Conservation (phyloP, 2,329 filamentous ascomycete species). For the Sarocladium brachiariae region DNA sequence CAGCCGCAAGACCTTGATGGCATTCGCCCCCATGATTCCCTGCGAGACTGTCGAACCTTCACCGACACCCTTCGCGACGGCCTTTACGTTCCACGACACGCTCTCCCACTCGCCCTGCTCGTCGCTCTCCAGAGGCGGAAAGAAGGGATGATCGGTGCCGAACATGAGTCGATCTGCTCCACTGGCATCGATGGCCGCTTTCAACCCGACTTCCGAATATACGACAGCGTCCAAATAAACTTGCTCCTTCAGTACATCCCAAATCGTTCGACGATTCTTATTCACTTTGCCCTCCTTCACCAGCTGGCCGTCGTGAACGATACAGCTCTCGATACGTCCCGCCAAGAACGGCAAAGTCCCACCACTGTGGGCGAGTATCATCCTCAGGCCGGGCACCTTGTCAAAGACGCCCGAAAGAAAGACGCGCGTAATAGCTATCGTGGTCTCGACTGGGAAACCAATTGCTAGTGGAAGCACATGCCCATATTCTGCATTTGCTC, state of each 20-base stretch:
- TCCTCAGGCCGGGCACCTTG: slow-evolving; percentile 57
- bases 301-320: slow-evolving; percentile 73
- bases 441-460: slow-evolving; percentile 88
- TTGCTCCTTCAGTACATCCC: slow-evolving; percentile 59
- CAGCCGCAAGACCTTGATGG: slow-evolving; percentile 41
- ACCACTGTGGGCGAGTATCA: slow-evolving; percentile 82
- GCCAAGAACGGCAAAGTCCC: slow-evolving; percentile 85
- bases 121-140: slow-evolving; percentile 62
- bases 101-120: slow-evolving; percentile 63
- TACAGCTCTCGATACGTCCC: slow-evolving; percentile 80
- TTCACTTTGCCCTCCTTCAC: slow-evolving; percentile 53
- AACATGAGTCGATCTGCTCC: slow-evolving; percentile 69
- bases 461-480: slow-evolving; percentile 81
- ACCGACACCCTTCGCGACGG: slow-evolving; percentile 46
- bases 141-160: slow-evolving; percentile 79
- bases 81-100: slow-evolving; percentile 45
- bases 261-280: slow-evolving; percentile 41
- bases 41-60: slow-evolving; percentile 36
- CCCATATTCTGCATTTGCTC: slow-evolving; percentile 63
- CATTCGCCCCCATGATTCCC: slow-evolving; percentile 55
- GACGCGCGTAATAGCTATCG: slow-evolving; percentile 83
- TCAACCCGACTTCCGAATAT: slow-evolving; percentile 67
- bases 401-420: slow-evolving; percentile 83
- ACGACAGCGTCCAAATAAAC: slow-evolving; percentile 85
- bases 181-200: slow-evolving; percentile 60